These are phyloP conservation scores for Aspergillus fischeri DNA, from an alignment of 2,329 filamentous ascomycete genomes.

Conservation along the genomic window DNA sequence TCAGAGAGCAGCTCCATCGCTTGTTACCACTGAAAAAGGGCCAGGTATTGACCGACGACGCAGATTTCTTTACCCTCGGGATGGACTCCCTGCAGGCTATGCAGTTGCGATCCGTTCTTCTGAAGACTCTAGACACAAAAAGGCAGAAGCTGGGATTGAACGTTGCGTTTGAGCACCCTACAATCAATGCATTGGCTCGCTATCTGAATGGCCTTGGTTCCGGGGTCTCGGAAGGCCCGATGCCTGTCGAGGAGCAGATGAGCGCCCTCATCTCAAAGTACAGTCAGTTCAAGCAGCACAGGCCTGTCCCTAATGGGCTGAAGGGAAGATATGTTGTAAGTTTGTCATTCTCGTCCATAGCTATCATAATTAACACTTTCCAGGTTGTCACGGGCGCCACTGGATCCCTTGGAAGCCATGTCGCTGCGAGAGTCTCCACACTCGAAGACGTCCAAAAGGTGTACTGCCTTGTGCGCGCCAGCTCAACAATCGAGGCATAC, in stretches of 20 bases:
- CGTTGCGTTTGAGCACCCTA: slow-evolving; percentile 57
- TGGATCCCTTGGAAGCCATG: slow-evolving; percentile 60
- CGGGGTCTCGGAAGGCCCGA: slow-evolving; percentile 26
- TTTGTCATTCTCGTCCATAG: not conserved
- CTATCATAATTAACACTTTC: not conserved
- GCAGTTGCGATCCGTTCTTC: slow-evolving; percentile 49
- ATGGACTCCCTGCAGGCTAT: slow-evolving; percentile 59
- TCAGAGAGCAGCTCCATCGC: slow-evolving; percentile 28
- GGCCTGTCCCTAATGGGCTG: slow-evolving; percentile 15
- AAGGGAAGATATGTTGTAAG: slow-evolving; percentile 23
- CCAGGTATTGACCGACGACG: slow-evolving; percentile 30
- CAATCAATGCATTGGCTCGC: slow-evolving; percentile 43
- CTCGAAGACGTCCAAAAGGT: slow-evolving; percentile 40
- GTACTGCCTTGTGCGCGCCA: slow-evolving; percentile 55
- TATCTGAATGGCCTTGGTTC: slow-evolving; percentile 42
- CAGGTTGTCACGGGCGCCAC: slow-evolving; percentile 60
- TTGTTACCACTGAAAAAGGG: slow-evolving; percentile 19
- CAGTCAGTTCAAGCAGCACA: slow-evolving; percentile 26
- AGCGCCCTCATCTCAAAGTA: slow-evolving; percentile 47
- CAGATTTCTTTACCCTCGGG: slow-evolving; percentile 57
- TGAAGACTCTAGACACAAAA: slow-evolving; percentile 47
- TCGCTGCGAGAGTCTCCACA: slow-evolving; percentile 45
- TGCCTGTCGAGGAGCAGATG: slow-evolving; percentile 44
- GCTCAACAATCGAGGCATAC: slow-evolving; percentile 37
- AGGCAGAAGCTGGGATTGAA: slow-evolving; percentile 51